Evolutionary conservation across 2,329 filamentous ascomycete species (phyloP).

Genomic region (Pseudogymnoascus sp.): DNA sequence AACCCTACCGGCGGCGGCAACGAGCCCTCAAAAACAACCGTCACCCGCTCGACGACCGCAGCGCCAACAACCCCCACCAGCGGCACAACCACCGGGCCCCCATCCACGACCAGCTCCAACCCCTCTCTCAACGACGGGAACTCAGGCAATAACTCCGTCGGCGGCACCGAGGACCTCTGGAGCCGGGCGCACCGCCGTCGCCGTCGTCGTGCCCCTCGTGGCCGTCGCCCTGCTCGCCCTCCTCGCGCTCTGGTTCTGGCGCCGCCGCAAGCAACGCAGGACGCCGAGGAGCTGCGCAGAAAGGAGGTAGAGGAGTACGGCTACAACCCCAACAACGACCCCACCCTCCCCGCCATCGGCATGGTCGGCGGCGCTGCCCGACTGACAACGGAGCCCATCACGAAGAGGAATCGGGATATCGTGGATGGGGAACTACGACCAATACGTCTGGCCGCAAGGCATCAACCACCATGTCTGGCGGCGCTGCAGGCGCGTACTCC

Average conservation of each 20-base stretch:
- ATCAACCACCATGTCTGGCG: slow-evolving; percentile 82
- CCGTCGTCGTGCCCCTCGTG: slow-evolving; percentile 87
- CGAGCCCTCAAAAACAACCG: background rate
- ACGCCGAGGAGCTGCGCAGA: slow-evolving; percentile 77
- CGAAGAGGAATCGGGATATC: slow-evolving; percentile 77
- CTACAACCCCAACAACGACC: slow-evolving; percentile 96
- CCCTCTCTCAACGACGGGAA: slow-evolving; percentile 19
- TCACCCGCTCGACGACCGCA: background rate
- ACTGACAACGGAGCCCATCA: slow-evolving; percentile 42
- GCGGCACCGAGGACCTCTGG: no score
- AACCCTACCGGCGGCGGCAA: background rate
- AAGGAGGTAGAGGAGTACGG: slow-evolving; percentile 98
- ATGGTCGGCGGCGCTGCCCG: slow-evolving; percentile 34
- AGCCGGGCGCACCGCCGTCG: slow-evolving; percentile 76
- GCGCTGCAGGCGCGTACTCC: slow-evolving; percentile 61
- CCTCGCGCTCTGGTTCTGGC: slow-evolving; percentile 76
- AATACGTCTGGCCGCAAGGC: slow-evolving; percentile 69
- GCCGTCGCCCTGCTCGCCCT: slow-evolving; percentile 76
- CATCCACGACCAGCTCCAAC: slow-evolving; percentile 20
- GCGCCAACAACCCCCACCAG: background rate
- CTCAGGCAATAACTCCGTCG: slow-evolving; percentile 14
- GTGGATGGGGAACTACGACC: slow-evolving; percentile 87
- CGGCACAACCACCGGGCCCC: background rate
- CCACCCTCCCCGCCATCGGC: slow-evolving; percentile 59
- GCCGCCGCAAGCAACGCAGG: slow-evolving; percentile 77